These are phyloP conservation scores for Annulohypoxylon maeteangense DNA, from an alignment of 495 filamentous ascomycete genomes.

Conservation along the genomic window DNA sequence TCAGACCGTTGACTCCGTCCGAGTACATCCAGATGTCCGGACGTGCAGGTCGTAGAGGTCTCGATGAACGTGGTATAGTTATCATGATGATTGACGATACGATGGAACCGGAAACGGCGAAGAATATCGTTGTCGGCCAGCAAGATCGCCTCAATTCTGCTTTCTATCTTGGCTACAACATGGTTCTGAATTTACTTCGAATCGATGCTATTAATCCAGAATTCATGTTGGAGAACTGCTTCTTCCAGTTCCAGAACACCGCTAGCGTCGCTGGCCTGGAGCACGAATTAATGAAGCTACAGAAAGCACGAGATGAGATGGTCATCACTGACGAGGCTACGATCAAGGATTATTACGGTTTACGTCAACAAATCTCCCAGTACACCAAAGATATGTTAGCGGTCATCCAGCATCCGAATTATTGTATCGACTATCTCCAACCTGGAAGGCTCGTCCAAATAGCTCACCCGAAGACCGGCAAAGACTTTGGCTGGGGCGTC, in stretches of 20 bases:
- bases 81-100: slow-evolving; percentile 99
- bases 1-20: slow-evolving; percentile 89
- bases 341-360: slow-evolving; percentile 89
- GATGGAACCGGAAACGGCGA: slow-evolving; percentile 93
- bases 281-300: slow-evolving; percentile 77
- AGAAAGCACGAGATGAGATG: slow-evolving; percentile 75
- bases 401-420: slow-evolving; percentile 89
- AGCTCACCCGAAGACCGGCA: slow-evolving; percentile 69
- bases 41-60: slow-evolving; percentile 92
- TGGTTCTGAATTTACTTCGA: slow-evolving; percentile 95
- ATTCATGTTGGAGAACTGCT: slow-evolving; percentile 95
- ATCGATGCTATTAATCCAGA: slow-evolving; percentile 97
- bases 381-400: slow-evolving; percentile 86
- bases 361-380: slow-evolving; percentile 81
- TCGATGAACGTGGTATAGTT: slow-evolving; percentile 97
- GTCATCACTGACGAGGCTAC: slow-evolving; percentile 84
- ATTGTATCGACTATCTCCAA: slow-evolving; percentile 82
- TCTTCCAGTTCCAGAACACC: slow-evolving; percentile 97
- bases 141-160: slow-evolving; percentile 97
- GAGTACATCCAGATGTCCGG: slow-evolving; percentile 99
- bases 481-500: slow-evolving; percentile 94
- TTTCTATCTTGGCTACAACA: slow-evolving; percentile 99
- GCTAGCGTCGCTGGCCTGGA: slow-evolving; percentile 84
- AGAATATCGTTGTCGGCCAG: slow-evolving; percentile 93
- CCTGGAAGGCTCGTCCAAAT: slow-evolving; percentile 85